These are phyloP conservation scores for Globisporangium cystogenes DNA, from an alignment of 352 stramenopile genomes.

Conservation along the genomic window DNA sequence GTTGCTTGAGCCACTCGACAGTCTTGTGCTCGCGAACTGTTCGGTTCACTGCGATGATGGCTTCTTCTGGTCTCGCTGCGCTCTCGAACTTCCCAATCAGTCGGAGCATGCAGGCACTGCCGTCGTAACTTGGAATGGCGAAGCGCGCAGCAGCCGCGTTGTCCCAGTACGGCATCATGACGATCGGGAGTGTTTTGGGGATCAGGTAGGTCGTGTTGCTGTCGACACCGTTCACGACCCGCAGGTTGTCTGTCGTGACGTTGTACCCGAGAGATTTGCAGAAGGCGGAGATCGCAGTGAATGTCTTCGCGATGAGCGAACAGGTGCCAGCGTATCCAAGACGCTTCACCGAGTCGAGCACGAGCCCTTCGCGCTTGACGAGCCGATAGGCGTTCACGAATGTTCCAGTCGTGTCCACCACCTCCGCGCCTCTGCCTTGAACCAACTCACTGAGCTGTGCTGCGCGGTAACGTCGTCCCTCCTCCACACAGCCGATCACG, in stretches of 20 bases:
- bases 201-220: conserved; percentile 11
- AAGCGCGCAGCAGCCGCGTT: conserved; percentile 12
- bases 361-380: conserved; percentile 1
- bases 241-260: conserved; percentile 14
- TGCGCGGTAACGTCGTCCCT: conserved; percentile 15
- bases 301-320: conserved; percentile 8
- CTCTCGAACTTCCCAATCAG: conserved; percentile 22
- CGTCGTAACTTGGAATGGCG: conserved; percentile 18
- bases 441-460: conserved; percentile 16
- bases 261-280: conserved; percentile 22
- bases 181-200: conserved; percentile 15
- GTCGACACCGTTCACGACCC: conserved; percentile 13
- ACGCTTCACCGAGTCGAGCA: background rate
- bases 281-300: conserved; percentile 14
- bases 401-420: conserved; percentile 27
- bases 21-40: conserved; percentile 24
- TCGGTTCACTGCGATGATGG: conserved; percentile 10
- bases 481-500: conserved; percentile 12
- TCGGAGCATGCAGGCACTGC: conserved; percentile 22
- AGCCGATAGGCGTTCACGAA: conserved; percentile 5
- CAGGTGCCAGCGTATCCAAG: conserved; percentile 15
- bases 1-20: conserved; percentile 25
- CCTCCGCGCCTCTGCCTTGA: background rate
- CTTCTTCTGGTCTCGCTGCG: conserved; percentile 8
- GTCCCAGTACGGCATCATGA: conserved; percentile 36